A percentile compares a stretch with the other conserved stretches of the same genome.
These are phyloP conservation scores for Penicillium vulpinum DNA, from an alignment of 2,329 filamentous ascomycete species.

Conservation along the genomic window DNA sequence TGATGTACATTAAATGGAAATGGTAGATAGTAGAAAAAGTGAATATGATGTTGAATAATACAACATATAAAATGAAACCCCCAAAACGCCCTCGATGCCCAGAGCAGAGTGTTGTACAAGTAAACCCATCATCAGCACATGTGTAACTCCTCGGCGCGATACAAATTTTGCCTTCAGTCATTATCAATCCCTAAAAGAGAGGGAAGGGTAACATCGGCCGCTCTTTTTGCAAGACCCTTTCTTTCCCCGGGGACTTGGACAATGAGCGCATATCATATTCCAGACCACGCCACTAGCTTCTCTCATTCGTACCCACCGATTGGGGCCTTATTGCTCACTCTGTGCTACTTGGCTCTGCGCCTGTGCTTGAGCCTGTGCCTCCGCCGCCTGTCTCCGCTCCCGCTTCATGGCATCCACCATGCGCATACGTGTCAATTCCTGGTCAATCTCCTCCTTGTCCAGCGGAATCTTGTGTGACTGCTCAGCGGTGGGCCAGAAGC, in stretches of 20 bases:
- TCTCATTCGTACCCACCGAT: not conserved
- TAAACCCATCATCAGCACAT: slow-evolving; percentile 16
- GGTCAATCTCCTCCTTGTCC: slow-evolving; percentile 64
- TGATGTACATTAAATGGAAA: slow-evolving; percentile 13
- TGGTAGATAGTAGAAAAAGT: slow-evolving; percentile 7
- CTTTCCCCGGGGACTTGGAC: not conserved
- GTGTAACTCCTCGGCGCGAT: slow-evolving; percentile 16
- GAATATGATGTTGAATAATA: slow-evolving; percentile 1
- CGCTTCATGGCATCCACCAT: slow-evolving; percentile 52
- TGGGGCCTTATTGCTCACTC: slow-evolving; percentile 20
- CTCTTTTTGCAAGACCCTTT: not conserved
- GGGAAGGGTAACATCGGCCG: not conserved
- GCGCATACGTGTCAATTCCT: slow-evolving; percentile 71
- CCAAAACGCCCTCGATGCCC: slow-evolving; percentile 32
- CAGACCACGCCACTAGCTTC: not conserved
- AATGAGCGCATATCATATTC: not conserved
- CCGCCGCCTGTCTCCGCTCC: slow-evolving; percentile 46
- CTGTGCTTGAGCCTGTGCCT: slow-evolving; percentile 16
- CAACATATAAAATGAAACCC: slow-evolving; percentile 8
- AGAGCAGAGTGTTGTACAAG: slow-evolving; percentile 39
- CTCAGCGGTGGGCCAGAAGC: slow-evolving; percentile 82
- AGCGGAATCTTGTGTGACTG: slow-evolving; percentile 56
- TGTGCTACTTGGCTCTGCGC: slow-evolving; percentile 17
- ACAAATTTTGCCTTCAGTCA: not conserved
- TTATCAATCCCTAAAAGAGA: not conserved